These are phyloP conservation scores for Magnaporthales sp. DNA, from an alignment of 2,329 filamentous ascomycete species.

Conservation along the genomic window DNA sequence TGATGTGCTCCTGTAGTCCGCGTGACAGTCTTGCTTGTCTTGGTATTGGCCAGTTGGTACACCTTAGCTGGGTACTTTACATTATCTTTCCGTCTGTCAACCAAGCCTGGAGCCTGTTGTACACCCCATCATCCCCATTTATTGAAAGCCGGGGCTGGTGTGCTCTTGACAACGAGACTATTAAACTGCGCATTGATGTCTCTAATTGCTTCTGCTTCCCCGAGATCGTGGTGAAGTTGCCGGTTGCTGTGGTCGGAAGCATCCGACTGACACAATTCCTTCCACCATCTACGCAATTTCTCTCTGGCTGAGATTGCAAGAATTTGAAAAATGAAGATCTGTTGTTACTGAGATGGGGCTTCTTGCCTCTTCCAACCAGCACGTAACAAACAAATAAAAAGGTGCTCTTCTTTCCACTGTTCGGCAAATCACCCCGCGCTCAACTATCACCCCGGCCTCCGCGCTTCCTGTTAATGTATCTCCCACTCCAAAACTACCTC, in stretches of 20 bases:
- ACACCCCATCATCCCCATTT: not conserved
- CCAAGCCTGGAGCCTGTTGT: not conserved
- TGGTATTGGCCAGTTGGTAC: not conserved
- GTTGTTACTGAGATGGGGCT: not conserved
- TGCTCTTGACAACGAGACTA: not conserved
- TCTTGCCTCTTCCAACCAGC: not conserved
- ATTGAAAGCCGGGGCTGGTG: not conserved
- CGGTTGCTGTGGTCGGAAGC: not conserved
- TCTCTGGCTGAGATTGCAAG: not conserved
- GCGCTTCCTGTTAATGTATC: not conserved
- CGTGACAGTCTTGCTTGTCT: not conserved
- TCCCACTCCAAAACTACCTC: not conserved
- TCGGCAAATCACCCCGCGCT: not conserved
- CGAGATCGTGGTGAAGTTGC: not conserved
- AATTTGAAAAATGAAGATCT: not conserved
- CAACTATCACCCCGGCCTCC: not conserved
- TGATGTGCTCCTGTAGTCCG: not conserved
- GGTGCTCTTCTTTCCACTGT: not conserved
- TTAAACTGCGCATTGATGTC: not conserved
- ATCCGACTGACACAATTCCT: not conserved
- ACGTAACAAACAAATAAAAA: not conserved
- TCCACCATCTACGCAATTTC: not conserved
- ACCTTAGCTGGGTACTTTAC: not conserved
- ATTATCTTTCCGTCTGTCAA: not conserved
- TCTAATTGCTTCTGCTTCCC: not conserved